These are phyloP conservation scores for Boletus coccyginus DNA, from an alignment of 768 basidiomycete species.

Conservation along the genomic window DNA sequence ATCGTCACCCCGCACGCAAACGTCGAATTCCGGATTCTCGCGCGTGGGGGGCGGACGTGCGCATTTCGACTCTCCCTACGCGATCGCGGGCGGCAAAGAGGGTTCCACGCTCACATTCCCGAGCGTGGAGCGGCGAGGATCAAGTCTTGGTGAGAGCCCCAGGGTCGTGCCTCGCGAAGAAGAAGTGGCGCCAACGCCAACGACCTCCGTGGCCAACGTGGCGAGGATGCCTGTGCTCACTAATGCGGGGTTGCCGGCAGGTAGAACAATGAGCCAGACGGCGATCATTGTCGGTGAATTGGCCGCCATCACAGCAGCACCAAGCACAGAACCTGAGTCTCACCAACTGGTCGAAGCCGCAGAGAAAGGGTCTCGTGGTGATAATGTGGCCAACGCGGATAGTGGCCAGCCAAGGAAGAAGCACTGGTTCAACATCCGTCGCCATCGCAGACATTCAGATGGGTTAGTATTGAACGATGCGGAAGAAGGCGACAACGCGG, in stretches of 20 bases:
- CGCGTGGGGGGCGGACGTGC: constrained; percentile 86
- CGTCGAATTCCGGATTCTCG: constrained; percentile 66
- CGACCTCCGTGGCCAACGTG: constrained; percentile 47
- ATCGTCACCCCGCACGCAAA: constrained; percentile 27
- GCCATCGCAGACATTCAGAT: constrained; percentile 59
- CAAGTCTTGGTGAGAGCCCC: constrained; percentile 23
- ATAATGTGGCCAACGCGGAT: constrained; percentile 35
- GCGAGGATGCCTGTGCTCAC: constrained; percentile 40
- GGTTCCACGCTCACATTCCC: constrained; percentile 68
- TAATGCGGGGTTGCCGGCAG: constrained; percentile 44
- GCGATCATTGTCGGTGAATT: constrained; percentile 74
- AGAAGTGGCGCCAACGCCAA: constrained; percentile 45
- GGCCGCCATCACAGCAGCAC: constrained; percentile 23
- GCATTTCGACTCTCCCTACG: constrained; percentile 82
- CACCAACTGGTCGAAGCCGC: constrained; percentile 20
- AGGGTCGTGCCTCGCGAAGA: constrained; percentile 26
- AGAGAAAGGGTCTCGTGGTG: constrained; percentile 17
- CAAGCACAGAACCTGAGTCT: constrained; percentile 18
- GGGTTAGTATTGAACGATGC: constrained; percentile 39
- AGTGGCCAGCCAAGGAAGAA: constrained; percentile 55
- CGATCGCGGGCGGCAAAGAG: constrained; percentile 49
- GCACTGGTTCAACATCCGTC: constrained; percentile 66
- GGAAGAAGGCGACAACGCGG: constrained; percentile 18
- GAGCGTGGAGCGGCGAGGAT: constrained; percentile 48
- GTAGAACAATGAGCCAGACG: constrained; percentile 79